Base-by-base conservation (phyloP, 2,329 filamentous ascomycete species). In the Calycina herbarum region DNA sequence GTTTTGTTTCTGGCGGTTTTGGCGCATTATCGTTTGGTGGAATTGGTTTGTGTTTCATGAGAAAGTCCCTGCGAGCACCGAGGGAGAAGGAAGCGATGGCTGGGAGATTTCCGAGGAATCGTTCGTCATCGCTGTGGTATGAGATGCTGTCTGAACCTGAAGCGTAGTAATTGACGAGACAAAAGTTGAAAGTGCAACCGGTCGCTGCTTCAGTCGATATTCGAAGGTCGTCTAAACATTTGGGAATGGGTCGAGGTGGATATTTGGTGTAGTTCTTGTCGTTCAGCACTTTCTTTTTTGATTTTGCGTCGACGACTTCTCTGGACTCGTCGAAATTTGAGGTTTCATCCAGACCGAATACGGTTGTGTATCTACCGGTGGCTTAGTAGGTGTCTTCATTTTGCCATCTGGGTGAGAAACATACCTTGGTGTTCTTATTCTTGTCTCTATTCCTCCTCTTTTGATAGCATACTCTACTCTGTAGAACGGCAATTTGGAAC, bases 111-210 rank as follows among this genome's bases (percentile, higher is more conserved):
- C 91, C 91, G 0, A 94, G 82, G 70, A 94, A 95, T 5, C 85
- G 82, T 79, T 94, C 92, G 73, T 94, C 91, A 70, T 94, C 92
- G 59, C 88, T 91, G 76, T 94, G 91, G 73, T 90, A 94, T 11
- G 88, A 85, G 59, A 94, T 94, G 70, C 89, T 92, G 75, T 94
- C 91, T 5, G 86, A 80, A 0, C 91, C 91, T 3, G 85, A 85
- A n/a, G 89, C 88, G 74, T 94, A 94, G 78, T 94, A 94, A 73
- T 94, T 94, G 4, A 94, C 89, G 1, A 94, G 82, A 66, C 88
- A 91, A 75, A 94, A 92, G 74, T 94, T 94, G 78, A 90, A 94
- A 0, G 74, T 82, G 72, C 85, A 85, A n/a, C 82, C 83, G 0
- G 89, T 91, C 0, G 86, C 85, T 4, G 82, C 81, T 76, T 94